Conservation (phyloP, 2,329 filamentous ascomycete species). For the Colletotrichum abscissum region DNA sequence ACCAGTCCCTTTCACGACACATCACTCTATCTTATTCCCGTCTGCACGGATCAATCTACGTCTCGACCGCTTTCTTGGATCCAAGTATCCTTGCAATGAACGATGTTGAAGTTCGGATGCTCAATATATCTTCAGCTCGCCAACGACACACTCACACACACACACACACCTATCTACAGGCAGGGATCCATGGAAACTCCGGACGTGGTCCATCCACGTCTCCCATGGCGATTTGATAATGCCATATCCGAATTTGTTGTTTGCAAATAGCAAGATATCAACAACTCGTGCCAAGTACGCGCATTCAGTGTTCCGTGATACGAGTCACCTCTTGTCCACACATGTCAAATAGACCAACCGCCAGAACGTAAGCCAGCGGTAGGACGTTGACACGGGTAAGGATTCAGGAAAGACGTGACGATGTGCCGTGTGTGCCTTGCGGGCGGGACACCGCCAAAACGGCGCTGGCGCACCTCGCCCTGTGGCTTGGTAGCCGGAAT, state of each 20-base stretch:
- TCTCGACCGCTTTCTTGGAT: background rate
- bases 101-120: background rate
- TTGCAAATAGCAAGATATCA: background rate
- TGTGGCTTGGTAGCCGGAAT: conserved; percentile 23
- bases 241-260: background rate
- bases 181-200: background rate
- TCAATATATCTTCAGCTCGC: background rate
- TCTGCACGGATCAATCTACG: background rate
- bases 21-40: background rate
- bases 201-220: background rate
- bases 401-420: background rate
- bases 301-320: background rate
- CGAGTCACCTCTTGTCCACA: background rate
- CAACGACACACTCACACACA: background rate
- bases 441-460: background rate
- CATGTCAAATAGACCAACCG: no score
- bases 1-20: background rate
- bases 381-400: background rate
- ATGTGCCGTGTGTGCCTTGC: background rate
- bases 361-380: no score
- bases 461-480: conserved; percentile 11
- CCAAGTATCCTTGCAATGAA: background rate
- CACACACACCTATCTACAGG: background rate
- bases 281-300: background rate
- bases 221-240: background rate